Evolutionary conservation across 73 alveolate species (phyloP), one percentile per base, ranked within the genome.

Genomic region (Paramecium octaurelia): DNA sequence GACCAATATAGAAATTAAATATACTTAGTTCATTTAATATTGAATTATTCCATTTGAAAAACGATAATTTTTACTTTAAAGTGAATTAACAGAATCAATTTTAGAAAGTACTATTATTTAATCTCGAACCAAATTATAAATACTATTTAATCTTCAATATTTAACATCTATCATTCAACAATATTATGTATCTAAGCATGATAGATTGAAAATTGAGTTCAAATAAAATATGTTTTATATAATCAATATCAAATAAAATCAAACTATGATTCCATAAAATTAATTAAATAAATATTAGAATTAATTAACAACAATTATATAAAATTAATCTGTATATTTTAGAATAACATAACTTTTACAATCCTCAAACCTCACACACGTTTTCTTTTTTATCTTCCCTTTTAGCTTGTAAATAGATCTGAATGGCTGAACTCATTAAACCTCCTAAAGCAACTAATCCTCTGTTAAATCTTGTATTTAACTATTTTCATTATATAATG

Each of bases 381-480:
- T 64, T 64, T 34, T 59, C 4, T 29, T 64, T 64, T 18, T 64
- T 64, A 27, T 64, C 20, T 64, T 64, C 46, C 9, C 46, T 64
- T 31, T 21, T 27, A 31, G 84, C 84, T 14, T 64, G 12, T 24
- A 64, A n/a, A 68, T 68, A 68, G 7, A 68, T 68, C 29, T 75
- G 35, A 4, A 29, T 75, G 18, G 48, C 42, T 40, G 68, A 29
- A 75, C 88, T 75, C 36, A 29, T 40, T 36, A 75, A 31, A 0
- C 88, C 64, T 36, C 88, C 68, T 18, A 24, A 34, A 36, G 88
- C 68, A 12, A 75, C 88, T 27, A 75, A n/a, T 35, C 68, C 88
- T 16, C 31, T 75, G 10, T 75, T 75, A 75, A 75, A 75, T 75
- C 88, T 75, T 21, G 88, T 75, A 75, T 75, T 75, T 75, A 75